Evolutionary conservation across 805 yeast genomes (phyloP).

Genomic region (Yueomyces sinensis): DNA sequence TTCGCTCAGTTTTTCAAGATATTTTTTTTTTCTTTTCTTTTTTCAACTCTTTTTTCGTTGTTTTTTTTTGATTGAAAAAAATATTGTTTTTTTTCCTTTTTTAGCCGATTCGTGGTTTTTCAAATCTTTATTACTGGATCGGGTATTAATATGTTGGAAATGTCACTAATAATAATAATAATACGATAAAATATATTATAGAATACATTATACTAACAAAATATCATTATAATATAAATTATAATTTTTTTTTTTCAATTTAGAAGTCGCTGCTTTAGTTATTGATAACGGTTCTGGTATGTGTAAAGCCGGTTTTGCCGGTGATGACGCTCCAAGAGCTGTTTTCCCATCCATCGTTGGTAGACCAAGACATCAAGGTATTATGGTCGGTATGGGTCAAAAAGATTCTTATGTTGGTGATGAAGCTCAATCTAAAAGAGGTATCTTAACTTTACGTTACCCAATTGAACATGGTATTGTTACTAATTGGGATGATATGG

Average conservation of each 20-base stretch:
- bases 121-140: no score
- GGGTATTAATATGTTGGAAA: no score
- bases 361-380: constrained; percentile 99
- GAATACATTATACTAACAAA: no score
- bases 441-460: constrained; percentile 96
- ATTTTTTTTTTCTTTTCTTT: no score
- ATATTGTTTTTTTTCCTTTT: no score
- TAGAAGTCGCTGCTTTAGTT: constrained; percentile 42
- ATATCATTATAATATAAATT: no score
- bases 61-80: no score
- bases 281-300: constrained; percentile 99
- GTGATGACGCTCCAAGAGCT: constrained; percentile 99
- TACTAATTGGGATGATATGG: constrained; percentile 99
- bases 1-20: no score
- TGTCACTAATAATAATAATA: no score
- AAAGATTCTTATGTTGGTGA: constrained; percentile 99
- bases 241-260: constrained; percentile 1
- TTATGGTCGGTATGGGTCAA: constrained; percentile 99
- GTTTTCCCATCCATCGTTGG: constrained; percentile 99
- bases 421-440: constrained; percentile 99
- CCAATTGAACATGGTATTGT: constrained; percentile 99
- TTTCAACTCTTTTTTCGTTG: no score
- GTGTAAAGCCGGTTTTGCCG: constrained; percentile 99
- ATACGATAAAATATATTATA: no score
- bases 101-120: no score